Percentiles rank a stretch among this genome's conserved stretches.
Conservation (phyloP, 2,329 filamentous ascomycete species). For the Colletotrichum kahawae region DNA sequence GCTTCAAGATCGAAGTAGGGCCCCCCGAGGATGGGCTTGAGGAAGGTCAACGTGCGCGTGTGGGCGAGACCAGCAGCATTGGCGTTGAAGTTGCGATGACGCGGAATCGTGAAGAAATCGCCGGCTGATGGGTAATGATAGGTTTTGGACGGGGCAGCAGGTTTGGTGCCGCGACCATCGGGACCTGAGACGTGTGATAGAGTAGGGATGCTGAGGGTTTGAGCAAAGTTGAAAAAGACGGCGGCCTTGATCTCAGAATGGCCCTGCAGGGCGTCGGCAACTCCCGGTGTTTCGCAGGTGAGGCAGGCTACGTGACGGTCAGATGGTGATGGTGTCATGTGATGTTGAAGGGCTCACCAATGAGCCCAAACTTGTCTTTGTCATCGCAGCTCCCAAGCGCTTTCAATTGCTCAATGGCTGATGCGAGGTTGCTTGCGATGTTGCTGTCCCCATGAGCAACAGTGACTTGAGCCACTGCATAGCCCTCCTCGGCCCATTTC, state of each 20-base stretch:
- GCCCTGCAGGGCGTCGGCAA: neutral
- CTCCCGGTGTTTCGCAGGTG: neutral
- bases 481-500: slow-evolving; percentile 78
- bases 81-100: slow-evolving; percentile 54
- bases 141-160: neutral
- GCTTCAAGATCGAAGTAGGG: slow-evolving; percentile 77
- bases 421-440: neutral
- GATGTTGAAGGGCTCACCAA: neutral
- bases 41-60: slow-evolving; percentile 67
- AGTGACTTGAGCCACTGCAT: slow-evolving; percentile 60
- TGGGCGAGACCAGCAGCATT: slow-evolving; percentile 65
- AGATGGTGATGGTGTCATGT: neutral
- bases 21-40: slow-evolving; percentile 67
- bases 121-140: slow-evolving; percentile 46
- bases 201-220: neutral
- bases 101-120: slow-evolving; percentile 53
- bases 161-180: neutral
- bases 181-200: neutral
- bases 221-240: slow-evolving; percentile 11
- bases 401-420: neutral
- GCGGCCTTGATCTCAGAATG: slow-evolving; percentile 8
- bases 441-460: neutral
- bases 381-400: slow-evolving; percentile 28
- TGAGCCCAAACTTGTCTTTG: slow-evolving; percentile 28
- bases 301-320: neutral